Percentiles rank a stretch among this genome's conserved stretches.
Conservation (phyloP, 164 flowering plant genomes). For the Tinospora cordifolia region DNA sequence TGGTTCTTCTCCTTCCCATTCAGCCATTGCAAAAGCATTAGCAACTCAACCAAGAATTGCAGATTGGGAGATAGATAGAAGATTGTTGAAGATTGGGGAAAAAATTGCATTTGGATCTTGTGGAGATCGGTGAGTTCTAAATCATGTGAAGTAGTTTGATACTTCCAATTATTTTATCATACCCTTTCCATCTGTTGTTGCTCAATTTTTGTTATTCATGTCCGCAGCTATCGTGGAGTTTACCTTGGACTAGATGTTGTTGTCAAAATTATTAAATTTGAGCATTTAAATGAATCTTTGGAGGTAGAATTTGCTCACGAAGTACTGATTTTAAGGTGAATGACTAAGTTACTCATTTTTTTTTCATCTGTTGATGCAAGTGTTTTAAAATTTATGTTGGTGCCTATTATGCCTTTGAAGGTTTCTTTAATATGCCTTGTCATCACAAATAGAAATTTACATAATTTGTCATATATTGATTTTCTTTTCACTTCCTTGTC, state of each 20-base stretch:
- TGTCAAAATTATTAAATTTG: slow-evolving; percentile 67
- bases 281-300: slow-evolving; percentile 54
- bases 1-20: slow-evolving; percentile 55
- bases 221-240: slow-evolving; percentile 58
- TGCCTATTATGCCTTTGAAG: not conserved
- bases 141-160: not conserved
- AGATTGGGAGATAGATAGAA: slow-evolving; percentile 73
- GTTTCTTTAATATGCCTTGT: not conserved
- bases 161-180: slow-evolving; percentile 3
- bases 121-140: slow-evolving; percentile 73
- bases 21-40: slow-evolving; percentile 39
- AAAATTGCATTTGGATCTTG: slow-evolving; percentile 87
- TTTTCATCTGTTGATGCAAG: not conserved
- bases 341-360: not conserved
- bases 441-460: not conserved
- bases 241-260: slow-evolving; percentile 87
- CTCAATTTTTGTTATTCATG: not conserved
- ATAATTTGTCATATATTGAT: not conserved
- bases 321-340: slow-evolving; percentile 71
- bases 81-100: slow-evolving; percentile 63
- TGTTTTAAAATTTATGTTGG: not conserved
- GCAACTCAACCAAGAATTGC: slow-evolving; percentile 28
- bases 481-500: not conserved
- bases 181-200: slow-evolving; percentile 10
- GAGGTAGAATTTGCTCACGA: slow-evolving; percentile 85